Evolutionary conservation across 2,329 filamentous ascomycete genomes (phyloP).

Genomic region (Lasiodiplodia citricola): DNA sequence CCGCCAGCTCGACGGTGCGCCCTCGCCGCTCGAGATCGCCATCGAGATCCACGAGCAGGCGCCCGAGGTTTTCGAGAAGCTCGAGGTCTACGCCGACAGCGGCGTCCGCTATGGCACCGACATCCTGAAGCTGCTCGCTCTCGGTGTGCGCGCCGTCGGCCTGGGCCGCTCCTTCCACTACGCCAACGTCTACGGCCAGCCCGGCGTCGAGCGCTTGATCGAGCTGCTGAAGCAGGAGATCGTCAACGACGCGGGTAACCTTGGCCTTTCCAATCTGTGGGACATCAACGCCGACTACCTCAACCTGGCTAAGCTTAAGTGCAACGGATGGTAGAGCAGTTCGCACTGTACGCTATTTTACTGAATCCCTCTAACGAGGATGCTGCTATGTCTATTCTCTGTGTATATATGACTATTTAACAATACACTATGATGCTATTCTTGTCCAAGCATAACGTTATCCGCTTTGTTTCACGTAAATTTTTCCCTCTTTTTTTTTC

Average conservation of each 20-base stretch:
- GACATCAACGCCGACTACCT: constrained; percentile 14
- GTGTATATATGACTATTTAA: not conserved
- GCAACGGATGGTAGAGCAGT: constrained; percentile 3
- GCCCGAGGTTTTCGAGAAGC: constrained; percentile 46
- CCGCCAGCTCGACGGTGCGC: constrained; percentile 53
- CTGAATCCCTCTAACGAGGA: not conserved
- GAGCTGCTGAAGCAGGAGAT: constrained; percentile 59
- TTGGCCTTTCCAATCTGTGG: constrained; percentile 25
- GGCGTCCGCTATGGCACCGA: constrained; percentile 49
- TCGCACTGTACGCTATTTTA: not conserved
- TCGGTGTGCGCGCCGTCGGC: constrained; percentile 50
- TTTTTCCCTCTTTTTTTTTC: too few species aligned
- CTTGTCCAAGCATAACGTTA: too few species aligned
- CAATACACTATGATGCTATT: not conserved
- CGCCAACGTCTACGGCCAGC: constrained; percentile 62
- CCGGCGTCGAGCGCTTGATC: constrained; percentile 64
- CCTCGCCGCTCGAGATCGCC: constrained; percentile 75
- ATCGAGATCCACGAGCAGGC: constrained; percentile 70
- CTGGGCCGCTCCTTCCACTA: constrained; percentile 59
- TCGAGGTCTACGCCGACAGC: constrained; percentile 49
- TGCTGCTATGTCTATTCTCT: not conserved
- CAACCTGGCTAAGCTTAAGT: constrained; percentile 10
- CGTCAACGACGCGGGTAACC: constrained; percentile 40
- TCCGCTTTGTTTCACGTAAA: too few species aligned
- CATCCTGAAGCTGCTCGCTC: constrained; percentile 45